Evolutionary conservation across 2,329 filamentous ascomycete genomes (phyloP).

Genomic region (Botryotinia convoluta): DNA sequence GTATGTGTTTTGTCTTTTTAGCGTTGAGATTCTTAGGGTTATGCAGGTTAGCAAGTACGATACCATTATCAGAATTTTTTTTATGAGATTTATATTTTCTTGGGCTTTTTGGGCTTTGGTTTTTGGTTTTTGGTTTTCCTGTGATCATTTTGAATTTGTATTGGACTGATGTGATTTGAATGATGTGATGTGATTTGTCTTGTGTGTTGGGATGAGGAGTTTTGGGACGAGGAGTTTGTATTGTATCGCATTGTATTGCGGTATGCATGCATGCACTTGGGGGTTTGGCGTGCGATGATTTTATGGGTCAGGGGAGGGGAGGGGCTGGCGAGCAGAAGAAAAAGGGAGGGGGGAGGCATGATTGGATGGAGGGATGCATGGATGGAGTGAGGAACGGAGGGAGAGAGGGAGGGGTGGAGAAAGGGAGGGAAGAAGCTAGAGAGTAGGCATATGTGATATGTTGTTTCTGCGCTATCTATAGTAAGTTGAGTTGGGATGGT

Average conservation of each 20-base stretch:
- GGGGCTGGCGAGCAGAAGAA: neutral
- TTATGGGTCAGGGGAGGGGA: no score
- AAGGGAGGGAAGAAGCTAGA: neutral
- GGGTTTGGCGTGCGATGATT: neutral
- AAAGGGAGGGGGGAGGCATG: no score
- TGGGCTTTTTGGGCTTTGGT: neutral
- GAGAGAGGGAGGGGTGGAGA: neutral
- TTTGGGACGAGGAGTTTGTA: neutral
- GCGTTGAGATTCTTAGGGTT: slow-evolving; percentile 1
- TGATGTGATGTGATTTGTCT: neutral
- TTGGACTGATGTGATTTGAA: neutral
- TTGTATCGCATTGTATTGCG: neutral
- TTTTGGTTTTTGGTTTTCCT: neutral
- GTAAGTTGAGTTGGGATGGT: no score
- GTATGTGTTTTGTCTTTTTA: neutral
- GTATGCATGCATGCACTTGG: neutral
- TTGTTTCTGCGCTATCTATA: no score
- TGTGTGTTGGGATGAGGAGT: neutral
- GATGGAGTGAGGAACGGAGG: neutral
- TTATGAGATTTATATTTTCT: neutral
- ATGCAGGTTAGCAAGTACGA: neutral
- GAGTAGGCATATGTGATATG: no score
- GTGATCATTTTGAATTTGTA: neutral
- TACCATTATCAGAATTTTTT: slow-evolving; percentile 7
- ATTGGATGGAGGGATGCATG: no score